These are phyloP conservation scores for Ceraceosorus guamensis DNA, from an alignment of 1,284 basidiomycete species.

Conservation along the genomic window DNA sequence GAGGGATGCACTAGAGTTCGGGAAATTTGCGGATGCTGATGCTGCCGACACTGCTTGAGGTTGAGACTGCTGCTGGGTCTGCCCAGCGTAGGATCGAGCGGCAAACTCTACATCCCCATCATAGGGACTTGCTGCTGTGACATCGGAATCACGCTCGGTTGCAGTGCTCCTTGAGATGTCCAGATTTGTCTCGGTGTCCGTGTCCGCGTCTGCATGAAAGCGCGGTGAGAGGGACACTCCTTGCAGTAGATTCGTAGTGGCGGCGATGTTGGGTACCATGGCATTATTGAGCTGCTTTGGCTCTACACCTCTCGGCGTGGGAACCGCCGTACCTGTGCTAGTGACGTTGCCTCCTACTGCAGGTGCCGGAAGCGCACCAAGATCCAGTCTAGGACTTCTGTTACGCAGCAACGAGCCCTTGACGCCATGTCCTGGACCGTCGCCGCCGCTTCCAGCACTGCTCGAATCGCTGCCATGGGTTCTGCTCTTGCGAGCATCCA, in stretches of 20 bases:
- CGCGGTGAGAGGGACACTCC: too few species aligned
- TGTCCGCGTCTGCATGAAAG: too few species aligned
- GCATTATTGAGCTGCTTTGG: too few species aligned
- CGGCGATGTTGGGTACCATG: too few species aligned
- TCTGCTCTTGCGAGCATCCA: not conserved
- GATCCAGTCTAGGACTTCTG: not conserved
- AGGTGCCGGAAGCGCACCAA: not conserved
- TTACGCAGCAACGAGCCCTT: not conserved
- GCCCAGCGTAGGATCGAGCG: too few species aligned
- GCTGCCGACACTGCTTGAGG: not conserved
- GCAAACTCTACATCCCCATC: constrained; percentile 42
- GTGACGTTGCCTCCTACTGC: too few species aligned
- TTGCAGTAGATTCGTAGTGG: too few species aligned
- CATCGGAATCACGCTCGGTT: constrained; percentile 19
- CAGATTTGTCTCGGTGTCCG: too few species aligned
- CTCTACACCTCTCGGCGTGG: too few species aligned
- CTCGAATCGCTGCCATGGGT: not conserved
- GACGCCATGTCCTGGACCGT: too few species aligned
- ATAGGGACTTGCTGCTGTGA: constrained; percentile 32
- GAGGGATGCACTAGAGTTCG: not conserved
- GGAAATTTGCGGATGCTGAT: not conserved
- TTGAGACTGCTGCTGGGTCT: constrained; percentile 12
- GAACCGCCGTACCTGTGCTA: too few species aligned
- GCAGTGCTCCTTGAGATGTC: too few species aligned
- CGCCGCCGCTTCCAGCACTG: not conserved